phyloP scores from a whole-genome alignment of 176 grass and related monocot species.

The Urochloa ruziziensis region DNA sequence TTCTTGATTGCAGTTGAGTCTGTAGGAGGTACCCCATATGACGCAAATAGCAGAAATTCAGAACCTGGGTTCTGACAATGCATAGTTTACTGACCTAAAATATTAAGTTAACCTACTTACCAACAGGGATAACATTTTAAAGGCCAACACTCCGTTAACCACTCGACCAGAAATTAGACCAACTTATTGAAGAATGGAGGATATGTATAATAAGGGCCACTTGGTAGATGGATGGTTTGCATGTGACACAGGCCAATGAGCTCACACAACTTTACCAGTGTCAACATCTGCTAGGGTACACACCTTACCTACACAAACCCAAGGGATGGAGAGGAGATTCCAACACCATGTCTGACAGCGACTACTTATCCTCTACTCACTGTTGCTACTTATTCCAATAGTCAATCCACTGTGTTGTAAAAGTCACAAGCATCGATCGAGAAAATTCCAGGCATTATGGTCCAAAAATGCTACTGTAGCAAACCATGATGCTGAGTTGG shows the following conservation, averaged over 20 bases:
- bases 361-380: constrained; percentile 26
- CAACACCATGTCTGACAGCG: constrained; percentile 11
- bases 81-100: not conserved
- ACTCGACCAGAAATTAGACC: not conserved
- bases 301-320: constrained; percentile 7
- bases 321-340: not conserved
- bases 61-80: not conserved
- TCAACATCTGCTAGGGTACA: constrained; percentile 21
- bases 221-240: not conserved
- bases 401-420: not conserved
- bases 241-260: constrained; percentile 9
- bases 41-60: not conserved
- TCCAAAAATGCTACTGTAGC: not conserved
- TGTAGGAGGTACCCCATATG: not conserved
- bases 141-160: not conserved
- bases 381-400: constrained; percentile 7
- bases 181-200: not conserved
- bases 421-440: not conserved
- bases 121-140: not conserved
- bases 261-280: constrained; percentile 13
- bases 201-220: not conserved
- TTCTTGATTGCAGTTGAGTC: not conserved
- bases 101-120: not conserved
- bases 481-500: not conserved
- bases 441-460: constrained; percentile 11